phyloP scores from a whole-genome alignment of 2,329 filamentous ascomycete genomes.

The Aspergillus japonicus region DNA sequence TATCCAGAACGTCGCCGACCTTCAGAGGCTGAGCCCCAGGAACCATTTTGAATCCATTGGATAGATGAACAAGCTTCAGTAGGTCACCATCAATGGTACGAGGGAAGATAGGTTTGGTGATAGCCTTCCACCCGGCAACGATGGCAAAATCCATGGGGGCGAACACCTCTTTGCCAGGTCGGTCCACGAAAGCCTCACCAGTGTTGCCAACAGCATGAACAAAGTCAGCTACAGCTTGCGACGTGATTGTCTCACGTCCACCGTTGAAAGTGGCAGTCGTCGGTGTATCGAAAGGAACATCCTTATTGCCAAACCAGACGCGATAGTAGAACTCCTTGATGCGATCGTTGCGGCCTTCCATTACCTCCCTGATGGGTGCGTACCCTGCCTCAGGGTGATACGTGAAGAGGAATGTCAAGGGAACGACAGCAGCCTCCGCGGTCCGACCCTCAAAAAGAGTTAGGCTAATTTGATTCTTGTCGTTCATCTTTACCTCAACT shows the following conservation, averaged over 20 bases:
- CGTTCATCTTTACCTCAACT: constrained; percentile 75
- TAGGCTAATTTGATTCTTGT: constrained; percentile 77
- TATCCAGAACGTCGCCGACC: constrained; percentile 90
- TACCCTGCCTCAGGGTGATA: constrained; percentile 96
- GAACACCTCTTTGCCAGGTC: constrained; percentile 88
- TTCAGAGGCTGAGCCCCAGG: constrained; percentile 91
- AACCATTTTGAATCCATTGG: constrained; percentile 97
- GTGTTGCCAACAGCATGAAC: constrained; percentile 99
- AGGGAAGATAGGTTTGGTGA: constrained; percentile 98
- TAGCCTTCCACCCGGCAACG: constrained; percentile 98
- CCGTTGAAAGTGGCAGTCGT: constrained; percentile 89
- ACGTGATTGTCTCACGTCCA: constrained; percentile 80
- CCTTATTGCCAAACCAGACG: constrained; percentile 91
- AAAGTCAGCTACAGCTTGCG: constrained; percentile 94
- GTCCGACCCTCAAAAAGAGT: constrained; percentile 93
- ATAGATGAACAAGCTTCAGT: constrained; percentile 92
- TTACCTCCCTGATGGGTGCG: constrained; percentile 95
- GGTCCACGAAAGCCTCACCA: constrained; percentile 93
- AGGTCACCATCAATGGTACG: constrained; percentile 93
- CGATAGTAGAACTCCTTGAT: constrained; percentile 99
- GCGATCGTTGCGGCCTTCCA: constrained; percentile 91
- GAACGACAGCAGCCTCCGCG: constrained; percentile 76
- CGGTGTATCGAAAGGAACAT: constrained; percentile 76
- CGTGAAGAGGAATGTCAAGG: constrained; percentile 80
- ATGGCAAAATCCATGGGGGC: constrained; percentile 99